Conservation (phyloP, 2,329 filamentous ascomycete genomes). For the Xylariaceae sp. region DNA sequence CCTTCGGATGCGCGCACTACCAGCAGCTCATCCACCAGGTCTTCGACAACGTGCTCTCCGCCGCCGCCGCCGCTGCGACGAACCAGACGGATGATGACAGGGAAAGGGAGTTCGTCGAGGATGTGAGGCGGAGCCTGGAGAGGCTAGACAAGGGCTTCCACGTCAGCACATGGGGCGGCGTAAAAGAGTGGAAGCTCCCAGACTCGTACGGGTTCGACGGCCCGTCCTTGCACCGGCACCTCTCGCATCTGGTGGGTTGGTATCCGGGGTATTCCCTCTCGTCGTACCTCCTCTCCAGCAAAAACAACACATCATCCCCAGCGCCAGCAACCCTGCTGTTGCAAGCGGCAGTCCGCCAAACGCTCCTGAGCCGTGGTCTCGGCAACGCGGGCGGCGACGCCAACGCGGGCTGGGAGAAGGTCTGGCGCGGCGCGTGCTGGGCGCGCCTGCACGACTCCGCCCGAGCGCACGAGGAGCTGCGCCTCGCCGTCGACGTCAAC, state of each 20-base stretch:
- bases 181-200: slow-evolving; percentile 34
- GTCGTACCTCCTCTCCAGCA: too few relatives aligned
- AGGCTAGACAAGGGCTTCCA: slow-evolving; percentile 31
- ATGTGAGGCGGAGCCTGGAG: slow-evolving; percentile 37
- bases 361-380: too few relatives aligned
- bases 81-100: slow-evolving; percentile 18
- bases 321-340: too few relatives aligned
- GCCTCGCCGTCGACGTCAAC: slow-evolving; percentile 44
- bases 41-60: slow-evolving; percentile 34
- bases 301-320: too few relatives aligned
- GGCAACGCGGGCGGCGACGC: slow-evolving; percentile 37
- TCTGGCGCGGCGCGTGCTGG: slow-evolving; percentile 54
- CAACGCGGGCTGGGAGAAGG: slow-evolving; percentile 53
- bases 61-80: slow-evolving; percentile 19
- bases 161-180: slow-evolving; percentile 26
- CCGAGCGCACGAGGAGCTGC: slow-evolving; percentile 42
- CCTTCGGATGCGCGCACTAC: slow-evolving; percentile 49
- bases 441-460: slow-evolving; percentile 47
- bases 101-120: slow-evolving; percentile 28
- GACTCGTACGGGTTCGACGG: slow-evolving; percentile 27
- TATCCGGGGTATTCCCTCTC: slow-evolving; percentile 48
- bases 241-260: slow-evolving; percentile 53
- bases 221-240: slow-evolving; percentile 36
- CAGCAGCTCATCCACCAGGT: slow-evolving; percentile 46
- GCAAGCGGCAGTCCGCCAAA: too few relatives aligned